These are phyloP conservation scores for Graphilbum ipis-grandicollis DNA, from an alignment of 2,329 filamentous ascomycete species.

Conservation along the genomic window DNA sequence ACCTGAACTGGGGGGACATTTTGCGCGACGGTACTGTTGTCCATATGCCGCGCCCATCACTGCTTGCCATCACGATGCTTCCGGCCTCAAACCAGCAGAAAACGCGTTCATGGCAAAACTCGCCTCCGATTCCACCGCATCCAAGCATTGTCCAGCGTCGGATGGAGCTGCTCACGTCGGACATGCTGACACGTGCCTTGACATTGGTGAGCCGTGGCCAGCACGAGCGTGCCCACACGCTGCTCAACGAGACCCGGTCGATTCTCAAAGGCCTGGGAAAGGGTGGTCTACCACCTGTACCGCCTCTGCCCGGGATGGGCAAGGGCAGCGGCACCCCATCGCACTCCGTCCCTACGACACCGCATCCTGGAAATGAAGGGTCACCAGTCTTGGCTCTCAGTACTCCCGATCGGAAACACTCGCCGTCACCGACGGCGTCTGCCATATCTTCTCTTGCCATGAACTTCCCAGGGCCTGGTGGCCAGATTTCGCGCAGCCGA, in stretches of 20 bases:
- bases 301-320: slow-evolving; percentile 32
- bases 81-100: slow-evolving; percentile 48
- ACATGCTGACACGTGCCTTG: slow-evolving; percentile 88
- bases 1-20: slow-evolving; percentile 85
- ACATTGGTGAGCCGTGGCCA: slow-evolving; percentile 83
- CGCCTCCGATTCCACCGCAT: slow-evolving; percentile 82
- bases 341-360: slow-evolving; percentile 28
- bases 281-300: slow-evolving; percentile 79
- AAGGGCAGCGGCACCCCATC: slow-evolving; percentile 16
- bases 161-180: slow-evolving; percentile 94
- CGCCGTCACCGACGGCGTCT: slow-evolving; percentile 35
- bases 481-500: slow-evolving; percentile 25
- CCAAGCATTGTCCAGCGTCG: slow-evolving; percentile 87
- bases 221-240: slow-evolving; percentile 82
- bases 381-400: slow-evolving; percentile 22
- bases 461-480: slow-evolving; percentile 18
- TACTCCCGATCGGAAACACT: slow-evolving; percentile 37
- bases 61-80: slow-evolving; percentile 91
- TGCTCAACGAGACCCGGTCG: slow-evolving; percentile 81
- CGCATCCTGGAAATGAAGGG: slow-evolving; percentile 25
- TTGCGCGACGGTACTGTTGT: slow-evolving; percentile 73
- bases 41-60: slow-evolving; percentile 73
- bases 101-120: slow-evolving; percentile 44
- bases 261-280: slow-evolving; percentile 95
- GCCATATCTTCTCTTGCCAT: slow-evolving; percentile 23